phyloP scores from a whole-genome alignment of 1,284 basidiomycete genomes.

The Farysia itapuensis region DNA sequence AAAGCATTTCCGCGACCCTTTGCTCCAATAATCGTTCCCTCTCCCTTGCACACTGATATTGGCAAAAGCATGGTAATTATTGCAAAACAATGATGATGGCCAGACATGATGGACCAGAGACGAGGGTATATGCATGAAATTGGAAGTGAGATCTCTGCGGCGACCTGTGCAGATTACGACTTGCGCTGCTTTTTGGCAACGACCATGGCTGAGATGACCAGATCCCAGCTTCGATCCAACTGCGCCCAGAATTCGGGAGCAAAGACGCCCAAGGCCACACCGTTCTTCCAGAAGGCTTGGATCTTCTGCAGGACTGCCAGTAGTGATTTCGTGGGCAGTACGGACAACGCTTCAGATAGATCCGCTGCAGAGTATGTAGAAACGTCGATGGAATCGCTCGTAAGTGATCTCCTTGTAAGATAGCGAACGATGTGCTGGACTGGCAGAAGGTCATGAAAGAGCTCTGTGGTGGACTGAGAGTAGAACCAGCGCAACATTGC shows the following conservation, averaged over 20 bases:
- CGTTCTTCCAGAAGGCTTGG: constrained; percentile 39
- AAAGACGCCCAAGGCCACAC: constrained; percentile 32
- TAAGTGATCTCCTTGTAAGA: background rate
- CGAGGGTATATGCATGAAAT: no score
- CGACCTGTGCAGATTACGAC: background rate
- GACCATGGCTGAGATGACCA: constrained; percentile 22
- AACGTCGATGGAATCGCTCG: background rate
- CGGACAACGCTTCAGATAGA: constrained; percentile 23
- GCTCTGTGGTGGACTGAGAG: constrained; percentile 15
- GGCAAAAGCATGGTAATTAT: background rate
- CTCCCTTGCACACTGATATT: background rate
- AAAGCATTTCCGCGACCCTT: constrained; percentile 58
- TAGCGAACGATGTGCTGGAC: constrained; percentile 15
- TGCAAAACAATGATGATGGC: background rate
- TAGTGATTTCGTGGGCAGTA: constrained; percentile 13
- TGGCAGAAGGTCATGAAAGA: constrained; percentile 29
- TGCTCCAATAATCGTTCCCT: constrained; percentile 42
- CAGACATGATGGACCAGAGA: background rate
- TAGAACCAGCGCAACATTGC: constrained; percentile 31
- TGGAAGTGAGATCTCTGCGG: background rate
- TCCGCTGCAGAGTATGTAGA: constrained; percentile 1
- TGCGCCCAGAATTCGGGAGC: constrained; percentile 21
- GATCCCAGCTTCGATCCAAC: constrained; percentile 29
- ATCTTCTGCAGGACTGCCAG: constrained; percentile 20
- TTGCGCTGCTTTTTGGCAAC: constrained; percentile 3